These are phyloP conservation scores for Gynostemma pentaphyllum DNA, from an alignment of 306 rosid genomes.

Conservation along the genomic window DNA sequence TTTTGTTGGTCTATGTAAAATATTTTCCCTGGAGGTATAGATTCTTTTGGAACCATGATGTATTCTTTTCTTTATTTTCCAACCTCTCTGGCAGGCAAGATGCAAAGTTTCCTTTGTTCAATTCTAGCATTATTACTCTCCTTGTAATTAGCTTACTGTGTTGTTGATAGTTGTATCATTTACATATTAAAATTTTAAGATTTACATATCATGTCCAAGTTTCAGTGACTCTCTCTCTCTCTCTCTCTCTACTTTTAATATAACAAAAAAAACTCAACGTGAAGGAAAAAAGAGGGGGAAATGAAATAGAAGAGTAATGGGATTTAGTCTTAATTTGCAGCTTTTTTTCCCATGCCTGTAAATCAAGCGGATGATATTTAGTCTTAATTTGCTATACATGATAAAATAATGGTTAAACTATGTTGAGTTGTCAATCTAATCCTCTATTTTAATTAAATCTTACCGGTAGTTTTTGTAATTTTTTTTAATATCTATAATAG, in stretches of 20 bases:
- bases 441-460: too few relatives aligned
- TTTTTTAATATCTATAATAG: too few relatives aligned
- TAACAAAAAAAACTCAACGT: too few relatives aligned
- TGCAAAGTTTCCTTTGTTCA: slow-evolving; percentile 8
- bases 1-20: slow-evolving; percentile 11
- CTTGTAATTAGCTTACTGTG: slow-evolving; percentile 11
- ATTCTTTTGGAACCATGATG: background rate
- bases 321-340: too few relatives aligned
- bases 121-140: background rate
- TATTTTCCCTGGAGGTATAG: slow-evolving; percentile 14
- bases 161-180: slow-evolving; percentile 7
- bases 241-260: background rate
- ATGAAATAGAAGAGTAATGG: too few relatives aligned
- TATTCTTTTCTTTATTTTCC: slow-evolving; percentile 4
- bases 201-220: background rate
- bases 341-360: too few relatives aligned
- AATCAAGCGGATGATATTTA: too few relatives aligned
- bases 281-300: too few relatives aligned
- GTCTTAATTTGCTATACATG: too few relatives aligned
- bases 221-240: background rate
- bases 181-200: slow-evolving; percentile 8
- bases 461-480: too few relatives aligned
- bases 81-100: background rate
- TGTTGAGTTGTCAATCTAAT: too few relatives aligned
- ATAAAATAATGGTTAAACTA: too few relatives aligned